These are phyloP conservation scores for Schoenoplectus triqueter DNA, from an alignment of 202 grass and related monocot genomes.

Conservation along the genomic window DNA sequence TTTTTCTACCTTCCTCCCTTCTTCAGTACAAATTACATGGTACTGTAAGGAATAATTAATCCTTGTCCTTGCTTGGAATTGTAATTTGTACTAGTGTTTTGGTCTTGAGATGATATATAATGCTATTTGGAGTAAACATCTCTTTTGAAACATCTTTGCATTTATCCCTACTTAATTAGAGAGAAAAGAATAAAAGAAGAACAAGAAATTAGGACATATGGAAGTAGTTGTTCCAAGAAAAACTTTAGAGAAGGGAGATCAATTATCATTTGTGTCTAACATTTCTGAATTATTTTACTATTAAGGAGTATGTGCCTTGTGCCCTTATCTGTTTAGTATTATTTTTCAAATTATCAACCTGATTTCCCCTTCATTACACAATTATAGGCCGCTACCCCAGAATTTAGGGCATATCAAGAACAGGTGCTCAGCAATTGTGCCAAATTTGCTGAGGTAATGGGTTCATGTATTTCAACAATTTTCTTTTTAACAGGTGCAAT, in stretches of 20 bases:
- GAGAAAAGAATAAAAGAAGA: neutral
- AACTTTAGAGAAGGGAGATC: neutral
- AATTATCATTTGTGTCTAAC: neutral
- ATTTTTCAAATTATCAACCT: slow-evolving; percentile 5
- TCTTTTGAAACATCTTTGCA: slow-evolving; percentile 6
- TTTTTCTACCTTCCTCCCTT: neutral
- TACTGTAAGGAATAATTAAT: neutral
- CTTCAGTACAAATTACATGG: neutral
- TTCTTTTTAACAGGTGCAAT: neutral
- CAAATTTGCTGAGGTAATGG: slow-evolving; percentile 86
- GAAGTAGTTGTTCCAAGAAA: neutral
- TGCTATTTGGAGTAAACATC: neutral
- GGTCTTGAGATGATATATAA: neutral
- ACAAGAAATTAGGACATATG: neutral
- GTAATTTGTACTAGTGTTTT: neutral
- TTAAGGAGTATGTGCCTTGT: slow-evolving; percentile 9
- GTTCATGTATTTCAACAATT: slow-evolving; percentile 27
- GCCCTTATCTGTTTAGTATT: slow-evolving; percentile 19
- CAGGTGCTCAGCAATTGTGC: slow-evolving; percentile 94
- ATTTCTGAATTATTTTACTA: neutral
- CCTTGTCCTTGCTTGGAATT: slow-evolving; percentile 12
- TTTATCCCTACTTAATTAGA: neutral
- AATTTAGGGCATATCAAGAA: slow-evolving; percentile 95
- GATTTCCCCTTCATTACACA: slow-evolving; percentile 42
- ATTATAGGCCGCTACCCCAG: slow-evolving; percentile 69